Conservation (phyloP, 306 rosid species). For the Vigna nakashimae region DNA sequence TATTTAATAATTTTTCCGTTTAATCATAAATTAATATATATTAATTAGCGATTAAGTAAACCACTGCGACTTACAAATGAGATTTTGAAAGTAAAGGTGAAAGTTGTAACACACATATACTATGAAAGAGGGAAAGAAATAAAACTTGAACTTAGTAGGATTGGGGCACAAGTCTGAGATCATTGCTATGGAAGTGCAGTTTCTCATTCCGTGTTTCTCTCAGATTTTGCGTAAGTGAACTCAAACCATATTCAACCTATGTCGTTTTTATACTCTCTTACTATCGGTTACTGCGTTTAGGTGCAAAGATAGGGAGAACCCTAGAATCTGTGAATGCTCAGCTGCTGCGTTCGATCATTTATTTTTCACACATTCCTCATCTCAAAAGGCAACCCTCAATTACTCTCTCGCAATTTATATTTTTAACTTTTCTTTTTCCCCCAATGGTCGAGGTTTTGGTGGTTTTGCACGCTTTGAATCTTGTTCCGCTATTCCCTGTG, state of each 20-base stretch:
- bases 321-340: slow-evolving; percentile 39
- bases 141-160: neutral
- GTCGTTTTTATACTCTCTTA: slow-evolving; percentile 40
- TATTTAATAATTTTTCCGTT: too few relatives aligned
- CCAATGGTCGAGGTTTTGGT: neutral
- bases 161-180: neutral
- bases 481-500: neutral
- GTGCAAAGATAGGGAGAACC: slow-evolving; percentile 39
- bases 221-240: slow-evolving; percentile 37
- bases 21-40: too few relatives aligned
- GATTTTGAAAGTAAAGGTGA: neutral
- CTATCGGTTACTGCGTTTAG: slow-evolving; percentile 40
- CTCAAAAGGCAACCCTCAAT: neutral
- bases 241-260: neutral
- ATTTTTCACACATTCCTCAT: slow-evolving; percentile 25
- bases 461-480: slow-evolving; percentile 18
- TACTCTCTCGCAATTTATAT: slow-evolving; percentile 12
- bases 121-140: neutral
- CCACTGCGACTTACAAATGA: too few relatives aligned
- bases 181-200: neutral
- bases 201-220: slow-evolving; percentile 8
- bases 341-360: neutral
- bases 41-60: too few relatives aligned
- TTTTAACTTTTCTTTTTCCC: neutral
- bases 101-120: neutral